Evolutionary conservation across 2,329 filamentous ascomycete species (phyloP), one percentile per base, ranked within the genome.

Genomic region (Penicillium paneum): DNA sequence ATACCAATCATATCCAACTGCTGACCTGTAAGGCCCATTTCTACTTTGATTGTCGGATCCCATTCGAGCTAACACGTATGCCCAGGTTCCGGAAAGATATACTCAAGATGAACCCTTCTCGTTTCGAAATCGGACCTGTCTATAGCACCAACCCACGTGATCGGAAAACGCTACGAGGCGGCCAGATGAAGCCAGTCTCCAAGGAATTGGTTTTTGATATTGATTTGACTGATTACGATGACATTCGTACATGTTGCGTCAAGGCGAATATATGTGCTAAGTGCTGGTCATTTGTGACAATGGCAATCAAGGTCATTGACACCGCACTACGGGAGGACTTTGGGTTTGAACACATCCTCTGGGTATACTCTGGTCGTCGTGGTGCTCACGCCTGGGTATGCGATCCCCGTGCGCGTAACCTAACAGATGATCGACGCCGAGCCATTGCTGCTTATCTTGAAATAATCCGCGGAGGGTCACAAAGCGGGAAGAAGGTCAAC

Each of bases 181-280:
- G 85, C 44, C 85, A 90, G 8, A 97, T 99, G 77, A 88, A 87
- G 60, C 93, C 94, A 0, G 74, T 97, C 31, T 83, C 89, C 52
- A 99, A 99, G 73, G 94, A 99, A 73, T 79, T 99, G 36, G 96
- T 96, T 65, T 97, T 99, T 74, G 94, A 99, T 87, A 97, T 99
- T 67, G 94, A 99, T 83, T 83, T 99, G 83, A 97, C 94, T 51
- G 94, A 97, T 76, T 99, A 99, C 75, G 94, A 99, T 71, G 91
- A 96, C 62, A 90, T 99, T 61, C 87, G 94, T 64, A 97, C 92
- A 28, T 99, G 94, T 76, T 99, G 94, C 72, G 86, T 87, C 66
- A 92, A 93, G 71, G 91, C 93, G 8, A 95, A 90, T 64, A 97
- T 99, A 61, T 99, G 94, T 72, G 81, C 80, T 62, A 94, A 92